Conservation (phyloP, 2,329 filamentous ascomycete genomes). For the Chalaropsis ovoidea region DNA sequence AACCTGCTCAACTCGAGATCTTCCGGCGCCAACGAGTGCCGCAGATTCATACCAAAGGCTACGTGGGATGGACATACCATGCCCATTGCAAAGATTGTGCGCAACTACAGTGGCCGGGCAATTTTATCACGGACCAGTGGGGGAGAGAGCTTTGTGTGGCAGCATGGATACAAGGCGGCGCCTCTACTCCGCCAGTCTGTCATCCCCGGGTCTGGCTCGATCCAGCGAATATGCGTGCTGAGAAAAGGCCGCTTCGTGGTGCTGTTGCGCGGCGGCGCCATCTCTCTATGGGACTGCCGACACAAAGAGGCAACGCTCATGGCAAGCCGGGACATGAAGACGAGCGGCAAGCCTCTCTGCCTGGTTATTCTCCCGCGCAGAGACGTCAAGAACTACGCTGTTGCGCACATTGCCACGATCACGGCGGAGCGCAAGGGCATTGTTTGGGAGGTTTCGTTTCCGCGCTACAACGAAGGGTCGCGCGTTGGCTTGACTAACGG, state of each 20-base stretch:
- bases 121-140: constrained; percentile 70
- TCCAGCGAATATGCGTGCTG: constrained; percentile 70
- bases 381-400: constrained; percentile 46
- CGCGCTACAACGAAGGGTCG: constrained; percentile 35
- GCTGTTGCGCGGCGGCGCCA: constrained; percentile 60
- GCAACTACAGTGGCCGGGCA: constrained; percentile 69
- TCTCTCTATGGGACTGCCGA: constrained; percentile 74
- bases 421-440: constrained; percentile 68
- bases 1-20: constrained; percentile 62
- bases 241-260: constrained; percentile 68
- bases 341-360: constrained; percentile 65
- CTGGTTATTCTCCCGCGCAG: constrained; percentile 61
- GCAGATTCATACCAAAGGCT: constrained; percentile 51
- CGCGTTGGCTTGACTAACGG: background rate
- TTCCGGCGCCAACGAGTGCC: constrained; percentile 41
- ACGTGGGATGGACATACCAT: constrained; percentile 78
- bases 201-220: constrained; percentile 57
- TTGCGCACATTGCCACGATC: constrained; percentile 69
- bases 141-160: constrained; percentile 77
- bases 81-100: constrained; percentile 73
- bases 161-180: constrained; percentile 43
- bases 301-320: constrained; percentile 48
- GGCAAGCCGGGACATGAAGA: constrained; percentile 35
- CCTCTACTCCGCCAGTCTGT: constrained; percentile 49
- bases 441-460: constrained; percentile 67